These are phyloP conservation scores for Trypanosoma platydactyli DNA, from an alignment of 208 protist genomes.

Conservation along the genomic window DNA sequence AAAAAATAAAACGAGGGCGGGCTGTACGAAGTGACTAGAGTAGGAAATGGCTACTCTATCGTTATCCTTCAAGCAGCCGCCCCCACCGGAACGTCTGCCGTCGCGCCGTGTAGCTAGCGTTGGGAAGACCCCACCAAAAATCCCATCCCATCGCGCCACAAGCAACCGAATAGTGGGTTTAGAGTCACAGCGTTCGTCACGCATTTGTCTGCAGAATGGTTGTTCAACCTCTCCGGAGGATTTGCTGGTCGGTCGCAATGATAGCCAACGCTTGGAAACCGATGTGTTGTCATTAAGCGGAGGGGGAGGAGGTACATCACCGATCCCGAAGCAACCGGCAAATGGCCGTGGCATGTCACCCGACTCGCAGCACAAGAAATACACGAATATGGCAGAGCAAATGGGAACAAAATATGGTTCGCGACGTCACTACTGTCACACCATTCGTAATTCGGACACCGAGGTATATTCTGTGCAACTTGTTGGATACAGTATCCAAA, in stretches of 20 bases:
- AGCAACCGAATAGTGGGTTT: no score
- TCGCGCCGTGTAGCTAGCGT: conserved; percentile 1
- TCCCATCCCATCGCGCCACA: conserved; percentile 1
- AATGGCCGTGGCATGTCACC: no score
- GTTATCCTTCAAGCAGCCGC: no score
- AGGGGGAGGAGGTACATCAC: no score
- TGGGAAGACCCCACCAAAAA: background rate
- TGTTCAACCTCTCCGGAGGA: no score
- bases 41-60: no score
- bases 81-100: conserved; percentile 4
- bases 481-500: conserved; percentile 6
- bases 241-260: no score
- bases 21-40: no score
- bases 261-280: no score
- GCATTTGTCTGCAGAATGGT: background rate
- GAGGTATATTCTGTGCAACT: background rate
- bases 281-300: no score
- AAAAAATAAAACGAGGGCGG: no score
- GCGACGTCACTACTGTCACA: background rate
- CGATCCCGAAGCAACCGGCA: no score
- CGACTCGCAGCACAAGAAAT: background rate
- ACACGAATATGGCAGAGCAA: background rate
- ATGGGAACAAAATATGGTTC: background rate
- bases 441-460: background rate
- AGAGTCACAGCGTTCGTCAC: background rate